phyloP scores from a whole-genome alignment of 2,329 filamentous ascomycete species.

The Ascochyta fabae region DNA sequence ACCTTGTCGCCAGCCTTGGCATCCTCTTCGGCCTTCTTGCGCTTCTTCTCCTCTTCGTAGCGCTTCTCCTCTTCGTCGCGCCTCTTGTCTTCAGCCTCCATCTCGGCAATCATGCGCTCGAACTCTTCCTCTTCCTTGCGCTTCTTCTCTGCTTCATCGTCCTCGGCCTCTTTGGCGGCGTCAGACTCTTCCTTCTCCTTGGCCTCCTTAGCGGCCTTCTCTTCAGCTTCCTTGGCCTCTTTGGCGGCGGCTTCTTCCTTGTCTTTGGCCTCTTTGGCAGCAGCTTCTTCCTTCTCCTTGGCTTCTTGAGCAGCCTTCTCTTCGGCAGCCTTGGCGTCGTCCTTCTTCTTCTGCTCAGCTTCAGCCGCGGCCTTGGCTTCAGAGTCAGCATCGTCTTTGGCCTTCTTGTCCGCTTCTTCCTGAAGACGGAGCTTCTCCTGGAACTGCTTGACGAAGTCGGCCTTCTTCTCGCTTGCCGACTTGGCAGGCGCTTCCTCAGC shows the following conservation, averaged over 20 bases:
- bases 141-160: conserved; percentile 44
- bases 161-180: conserved; percentile 44
- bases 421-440: conserved; percentile 57
- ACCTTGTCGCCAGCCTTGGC: conserved; percentile 56
- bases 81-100: conserved; percentile 53
- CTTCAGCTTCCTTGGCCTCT: conserved; percentile 32
- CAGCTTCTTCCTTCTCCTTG: conserved; percentile 59
- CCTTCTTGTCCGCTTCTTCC: conserved; percentile 65
- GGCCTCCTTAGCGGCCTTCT: conserved; percentile 40
- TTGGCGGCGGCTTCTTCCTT: conserved; percentile 30
- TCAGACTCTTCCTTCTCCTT: conserved; percentile 52
- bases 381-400: conserved; percentile 51
- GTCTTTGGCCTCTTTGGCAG: conserved; percentile 47
- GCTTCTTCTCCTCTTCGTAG: conserved; percentile 73
- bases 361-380: conserved; percentile 53
- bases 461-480: conserved; percentile 74
- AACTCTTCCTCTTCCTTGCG: conserved; percentile 53
- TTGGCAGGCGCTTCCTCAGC: conserved; percentile 71
- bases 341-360: conserved; percentile 60
- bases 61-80: conserved; percentile 73
- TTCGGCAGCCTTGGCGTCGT: conserved; percentile 48
- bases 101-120: conserved; percentile 70
- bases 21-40: conserved; percentile 64
- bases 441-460: conserved; percentile 72
- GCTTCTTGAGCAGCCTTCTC: conserved; percentile 50